A percentile compares a stretch with the other conserved stretches of the same genome.
Conservation (phyloP, 495 filamentous ascomycete genomes). For the Hypoxylon crocopeplum region DNA sequence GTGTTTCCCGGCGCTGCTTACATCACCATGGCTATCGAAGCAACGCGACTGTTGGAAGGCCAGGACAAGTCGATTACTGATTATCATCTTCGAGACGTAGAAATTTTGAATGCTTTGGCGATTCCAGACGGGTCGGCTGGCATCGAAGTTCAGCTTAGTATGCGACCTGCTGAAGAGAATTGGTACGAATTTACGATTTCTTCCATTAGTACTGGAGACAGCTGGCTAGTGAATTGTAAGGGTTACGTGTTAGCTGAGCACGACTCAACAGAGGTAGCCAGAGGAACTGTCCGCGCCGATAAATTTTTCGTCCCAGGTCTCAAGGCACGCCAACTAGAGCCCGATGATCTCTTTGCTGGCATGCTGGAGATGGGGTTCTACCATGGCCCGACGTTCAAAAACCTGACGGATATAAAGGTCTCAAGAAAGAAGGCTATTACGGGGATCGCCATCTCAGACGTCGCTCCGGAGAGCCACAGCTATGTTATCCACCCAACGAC, state of each 20-base stretch:
- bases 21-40: conserved; percentile 52
- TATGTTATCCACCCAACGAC: conserved; percentile 53
- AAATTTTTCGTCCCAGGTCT: not conserved
- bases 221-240: conserved; percentile 22
- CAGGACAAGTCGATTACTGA: conserved; percentile 35
- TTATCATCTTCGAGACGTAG: conserved; percentile 26
- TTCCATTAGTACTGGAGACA: conserved; percentile 14
- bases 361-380: conserved; percentile 19
- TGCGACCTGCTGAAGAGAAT: conserved; percentile 26
- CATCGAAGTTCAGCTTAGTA: conserved; percentile 43
- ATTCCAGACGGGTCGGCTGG: conserved; percentile 38
- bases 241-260: conserved; percentile 30
- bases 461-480: conserved; percentile 29
- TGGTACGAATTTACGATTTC: conserved; percentile 29
- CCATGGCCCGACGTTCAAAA: conserved; percentile 37
- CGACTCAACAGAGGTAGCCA: too few relatives aligned
- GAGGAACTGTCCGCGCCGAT: not conserved
- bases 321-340: conserved; percentile 10
- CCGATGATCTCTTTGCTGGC: not conserved
- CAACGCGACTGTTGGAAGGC: conserved; percentile 50
- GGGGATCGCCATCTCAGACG: conserved; percentile 31
- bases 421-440: conserved; percentile 16
- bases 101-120: conserved; percentile 38
- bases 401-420: conserved; percentile 23
- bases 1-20: conserved; percentile 52